Evolutionary conservation across 345 rosid genomes (phyloP), one percentile per base, ranked within the genome.

Genomic region (Brassica nigra): DNA sequence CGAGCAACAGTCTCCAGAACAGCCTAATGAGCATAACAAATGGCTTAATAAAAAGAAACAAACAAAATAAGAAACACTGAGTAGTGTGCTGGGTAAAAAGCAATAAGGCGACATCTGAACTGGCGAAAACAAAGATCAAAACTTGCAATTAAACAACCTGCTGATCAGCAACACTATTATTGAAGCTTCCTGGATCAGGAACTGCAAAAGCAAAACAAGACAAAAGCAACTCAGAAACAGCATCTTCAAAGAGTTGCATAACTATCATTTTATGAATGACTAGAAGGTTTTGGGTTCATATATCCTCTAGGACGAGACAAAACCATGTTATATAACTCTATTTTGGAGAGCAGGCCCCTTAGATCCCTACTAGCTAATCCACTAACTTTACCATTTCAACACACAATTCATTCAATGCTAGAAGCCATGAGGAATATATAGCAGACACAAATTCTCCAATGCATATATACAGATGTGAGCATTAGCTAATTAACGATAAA

Each of bases 1-100:
- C 97, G 92, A 42, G 96, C 96, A 16, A 92, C 97, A 59, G 94
- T 92, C 86, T 92, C 97, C 88, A 95, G 71, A 81, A 90, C 97
- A 79, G 99, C 97, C 99, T 91, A 88, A 75, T 16, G 58, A 83
- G 31, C 68, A 78, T n/a, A 49, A 61, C 4, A 66, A 58, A 66
- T 15, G 55, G 20, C 33, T 68, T 82, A 39, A 30, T 57, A 2
- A 9, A 34, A 61, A 47, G 14, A 47, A 76, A 6, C 1, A 34
- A 64, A 34, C 2, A 3, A 8, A 8, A 33, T 15, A 63, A 65
- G 8, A 70, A 70, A 23, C 5, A 69, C 29, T 29, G 54, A 62
- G 65, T 20, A 64, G 47, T 54, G 23, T 15, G 28, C 28, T 14
- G 11, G 3, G 57, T 68, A 6, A 49, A 37, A 39, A 30, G 18